Evolutionary conservation across 495 filamentous ascomycete genomes (phyloP), one percentile per base, ranked within the genome.

Genomic region (Trichocladium uniseriatum): DNA sequence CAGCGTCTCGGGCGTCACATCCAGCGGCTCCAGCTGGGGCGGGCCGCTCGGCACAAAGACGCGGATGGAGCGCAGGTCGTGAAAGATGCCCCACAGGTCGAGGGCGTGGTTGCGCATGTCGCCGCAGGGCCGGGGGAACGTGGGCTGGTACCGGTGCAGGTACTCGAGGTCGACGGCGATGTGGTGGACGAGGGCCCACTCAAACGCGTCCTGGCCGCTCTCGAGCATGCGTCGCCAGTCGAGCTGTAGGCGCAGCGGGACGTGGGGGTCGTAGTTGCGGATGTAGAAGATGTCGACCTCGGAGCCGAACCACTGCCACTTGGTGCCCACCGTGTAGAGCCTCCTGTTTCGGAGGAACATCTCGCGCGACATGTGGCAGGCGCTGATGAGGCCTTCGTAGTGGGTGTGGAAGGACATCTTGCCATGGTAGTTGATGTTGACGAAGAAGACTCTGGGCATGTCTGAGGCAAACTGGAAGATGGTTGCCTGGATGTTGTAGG

Each of bases 231-330:
- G 6, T 10, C 1, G 0, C 35, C 43, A 13, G 21, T 27, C 9
- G 7, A 16, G 29, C 16, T 38, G 45, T 9, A 18, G n/a, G 15
- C 29, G 14, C 19, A 19, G 38, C 1, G 34, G 43, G n/a, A 38
- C 10, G n/a, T n/a, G n/a, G 10, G 36, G 38, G 28, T 54, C 52
- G 35, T 43, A 38, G 1, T 18, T 27, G 20, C 16, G 13, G 16
- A 59, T n/a, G 27, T 59, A 59, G 20, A 55, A 59, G 31, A 59
- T 52, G 24, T 59, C 56, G 27, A 16, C 36, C 2, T 16, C 29
- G 4, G 22, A 29, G 24, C 55, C 42, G 45, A 55, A n/a, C 56
- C 56, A 59, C 42, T 40, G 34, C 3, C 0, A 11, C 2, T 28
- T 13, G n/a, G 21, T 22, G 4, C 45, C 37, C n/a, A 53, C 18